Conservation (phyloP, 331 rosid genomes). For the Stylosanthes scabra region DNA sequence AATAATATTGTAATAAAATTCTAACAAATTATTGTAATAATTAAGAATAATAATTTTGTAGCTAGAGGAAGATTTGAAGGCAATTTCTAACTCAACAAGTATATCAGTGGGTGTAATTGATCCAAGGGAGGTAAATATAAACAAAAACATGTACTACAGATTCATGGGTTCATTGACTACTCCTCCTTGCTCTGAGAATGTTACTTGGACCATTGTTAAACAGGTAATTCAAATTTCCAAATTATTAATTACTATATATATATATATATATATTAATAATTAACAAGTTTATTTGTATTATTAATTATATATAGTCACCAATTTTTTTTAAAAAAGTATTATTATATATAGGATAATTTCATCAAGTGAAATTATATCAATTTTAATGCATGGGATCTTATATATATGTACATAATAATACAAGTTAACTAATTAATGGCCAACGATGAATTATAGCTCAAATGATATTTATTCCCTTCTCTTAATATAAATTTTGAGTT, state of each 20-base stretch:
- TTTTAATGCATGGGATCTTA: not conserved
- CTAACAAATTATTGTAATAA: no score
- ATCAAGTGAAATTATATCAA: not conserved
- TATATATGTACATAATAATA: not conserved
- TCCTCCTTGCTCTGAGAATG: constrained; percentile 73
- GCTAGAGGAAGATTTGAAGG: constrained; percentile 42
- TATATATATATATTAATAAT: no score
- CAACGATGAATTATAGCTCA: no score
- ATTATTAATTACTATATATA: no score
- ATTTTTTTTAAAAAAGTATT: not conserved
- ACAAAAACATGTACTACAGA: constrained; percentile 50
- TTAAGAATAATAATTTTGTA: not conserved
- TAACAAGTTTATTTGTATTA: no score
- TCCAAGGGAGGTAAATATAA: constrained; percentile 41
- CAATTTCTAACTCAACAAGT: constrained; percentile 28
- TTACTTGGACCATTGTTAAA: constrained; percentile 60
- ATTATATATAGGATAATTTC: no score
- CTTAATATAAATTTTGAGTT: no score
- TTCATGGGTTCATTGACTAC: constrained; percentile 74
- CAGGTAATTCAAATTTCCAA: constrained; percentile 39
- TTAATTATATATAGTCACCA: no score
- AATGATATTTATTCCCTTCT: no score
- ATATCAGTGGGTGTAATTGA: constrained; percentile 42
- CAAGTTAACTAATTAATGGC: not conserved
- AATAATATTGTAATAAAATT: no score